Base-by-base conservation (phyloP, 179 eudicot species). In the Beta macrorhiza region DNA sequence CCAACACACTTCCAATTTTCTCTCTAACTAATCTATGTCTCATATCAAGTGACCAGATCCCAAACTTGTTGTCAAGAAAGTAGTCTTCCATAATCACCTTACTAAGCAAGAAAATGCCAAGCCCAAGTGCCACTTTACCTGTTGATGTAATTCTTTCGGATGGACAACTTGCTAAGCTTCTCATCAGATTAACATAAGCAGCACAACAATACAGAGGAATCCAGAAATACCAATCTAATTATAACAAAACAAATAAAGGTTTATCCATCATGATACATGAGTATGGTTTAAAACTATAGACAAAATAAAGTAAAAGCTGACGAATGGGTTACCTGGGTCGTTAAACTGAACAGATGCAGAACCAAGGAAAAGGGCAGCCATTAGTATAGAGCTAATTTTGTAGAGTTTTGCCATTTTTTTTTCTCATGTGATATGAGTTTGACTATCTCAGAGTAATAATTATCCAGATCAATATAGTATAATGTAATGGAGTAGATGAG, bases 221-320 rank as follows among this genome's bases (percentile, higher is more conserved):
- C 94, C 94, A 92, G 52, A 90, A 81, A 82, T 90, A 92, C 94
- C 94, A 92, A 86, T 89, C 97, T 91, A 64, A 52, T 29, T 49
- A 16, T 55, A 32, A 0, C 9, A 25, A 70, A 25, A 47, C 13
- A 72, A 15, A 44, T 5, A 51, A 1, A 25, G 22, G n/a, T 44
- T 20, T 7, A 16, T 22, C 3, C 44, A 55, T 55, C 17, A 16
- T 8, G 20, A 61, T 32, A 13, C 20, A 42, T 25, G 42, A 8
- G 37, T 22, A 63, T 11, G 25, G 10, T n/a, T 15, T 15, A n/a
- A 0, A 6, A 51, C 1, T 14, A 5, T 19, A 1, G 10, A 52
- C 10, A 5, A 2, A 9, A 5, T 9, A 70, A 73, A 25, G 25
- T 67, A 4, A 68, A 6, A 37, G 45, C 3, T 11, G 37, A 56